Percentiles rank a stretch among this genome's conserved stretches.
Conservation (phyloP, 2,329 filamentous ascomycete genomes). For the Pestalotiopsis fici region DNA sequence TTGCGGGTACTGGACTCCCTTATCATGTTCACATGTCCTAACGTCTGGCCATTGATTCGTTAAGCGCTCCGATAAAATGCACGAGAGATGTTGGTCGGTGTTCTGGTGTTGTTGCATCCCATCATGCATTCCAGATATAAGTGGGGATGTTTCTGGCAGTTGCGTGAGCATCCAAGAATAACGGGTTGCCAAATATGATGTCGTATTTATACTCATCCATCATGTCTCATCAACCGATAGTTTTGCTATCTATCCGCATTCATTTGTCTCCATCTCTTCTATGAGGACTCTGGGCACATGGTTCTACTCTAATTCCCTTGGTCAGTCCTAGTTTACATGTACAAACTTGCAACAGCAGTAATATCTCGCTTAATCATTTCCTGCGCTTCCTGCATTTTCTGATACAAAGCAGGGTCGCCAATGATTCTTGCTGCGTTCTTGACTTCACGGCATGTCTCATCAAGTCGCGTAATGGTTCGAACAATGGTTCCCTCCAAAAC, state of each 20-base stretch:
- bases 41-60: no score
- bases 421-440: slow-evolving; percentile 96
- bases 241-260: not conserved
- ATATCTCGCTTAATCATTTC: slow-evolving; percentile 98
- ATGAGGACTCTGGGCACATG: not conserved
- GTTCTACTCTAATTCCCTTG: not conserved
- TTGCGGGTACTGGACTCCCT: no score
- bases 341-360: slow-evolving; percentile 83
- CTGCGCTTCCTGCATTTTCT: slow-evolving; percentile 96
- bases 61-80: no score
- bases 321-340: slow-evolving; percentile 61
- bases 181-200: not conserved
- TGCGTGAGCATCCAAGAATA: not conserved
- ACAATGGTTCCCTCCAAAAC: slow-evolving; percentile 98
- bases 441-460: slow-evolving; percentile 95
- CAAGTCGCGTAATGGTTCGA: slow-evolving; percentile 86
- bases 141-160: no score
- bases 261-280: not conserved
- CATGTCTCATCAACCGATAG: not conserved
- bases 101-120: no score
- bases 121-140: no score
- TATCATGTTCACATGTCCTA: no score
- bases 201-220: not conserved
- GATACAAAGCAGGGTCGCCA: slow-evolving; percentile 87
- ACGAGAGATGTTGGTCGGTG: no score